Conservation (phyloP, 805 yeast genomes). For the Candida sithepensis region DNA sequence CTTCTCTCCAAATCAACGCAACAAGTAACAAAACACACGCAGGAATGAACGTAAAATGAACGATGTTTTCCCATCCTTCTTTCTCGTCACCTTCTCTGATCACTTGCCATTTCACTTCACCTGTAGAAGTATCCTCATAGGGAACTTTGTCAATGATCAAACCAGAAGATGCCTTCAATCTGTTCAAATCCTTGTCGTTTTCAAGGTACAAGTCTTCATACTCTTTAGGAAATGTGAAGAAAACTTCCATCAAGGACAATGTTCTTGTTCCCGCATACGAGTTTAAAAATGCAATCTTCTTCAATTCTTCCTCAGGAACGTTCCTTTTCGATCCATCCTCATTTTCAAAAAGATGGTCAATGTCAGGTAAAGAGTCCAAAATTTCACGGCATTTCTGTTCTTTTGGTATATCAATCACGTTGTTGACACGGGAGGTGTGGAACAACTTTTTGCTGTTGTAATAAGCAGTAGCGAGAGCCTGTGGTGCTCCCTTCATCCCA, state of each 20-base stretch:
- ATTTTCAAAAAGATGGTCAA: conserved; percentile 65
- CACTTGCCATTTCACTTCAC: conserved; percentile 74
- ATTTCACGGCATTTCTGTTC: conserved; percentile 62
- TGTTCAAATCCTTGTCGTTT: conserved; percentile 58
- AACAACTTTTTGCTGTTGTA: conserved; percentile 6
- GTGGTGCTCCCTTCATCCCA: neutral
- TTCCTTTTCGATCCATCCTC: conserved; percentile 72
- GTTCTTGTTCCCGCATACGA: conserved; percentile 54
- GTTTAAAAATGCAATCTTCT: conserved; percentile 68
- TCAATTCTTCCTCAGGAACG: conserved; percentile 68
- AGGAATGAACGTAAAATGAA: conserved; percentile 72
- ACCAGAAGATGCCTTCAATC: conserved; percentile 55
- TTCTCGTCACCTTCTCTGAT: conserved; percentile 64
- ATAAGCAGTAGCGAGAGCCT: neutral
- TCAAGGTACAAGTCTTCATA: conserved; percentile 49
- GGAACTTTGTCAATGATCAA: conserved; percentile 81
- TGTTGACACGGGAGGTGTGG: conserved; percentile 16
- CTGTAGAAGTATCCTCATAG: conserved; percentile 72
- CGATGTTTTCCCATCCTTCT: conserved; percentile 83
- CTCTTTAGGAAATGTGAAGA: conserved; percentile 48
- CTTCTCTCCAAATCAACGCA: conserved; percentile 47
- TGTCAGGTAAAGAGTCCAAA: conserved; percentile 60
- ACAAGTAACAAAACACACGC: conserved; percentile 56
- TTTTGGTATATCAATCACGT: conserved; percentile 38
- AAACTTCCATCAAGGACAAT: conserved; percentile 42